Base-by-base conservation (phyloP, 306 rosid genomes). In the Vigna trinervia region DNA sequence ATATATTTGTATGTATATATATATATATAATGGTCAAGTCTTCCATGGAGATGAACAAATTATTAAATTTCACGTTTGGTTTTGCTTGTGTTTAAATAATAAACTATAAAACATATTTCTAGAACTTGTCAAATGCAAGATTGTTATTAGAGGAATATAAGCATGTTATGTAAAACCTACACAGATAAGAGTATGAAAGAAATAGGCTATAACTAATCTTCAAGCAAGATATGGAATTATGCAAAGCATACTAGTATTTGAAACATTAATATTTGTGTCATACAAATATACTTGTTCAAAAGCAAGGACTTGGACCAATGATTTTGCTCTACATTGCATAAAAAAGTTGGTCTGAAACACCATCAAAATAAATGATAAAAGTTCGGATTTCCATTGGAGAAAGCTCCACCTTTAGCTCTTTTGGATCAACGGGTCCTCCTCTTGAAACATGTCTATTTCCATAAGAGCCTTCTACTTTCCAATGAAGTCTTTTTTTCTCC, bases 381-480 rank as follows among this genome's bases (percentile, higher is more conserved):
- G 96, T 90, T 67, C 97, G 90, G 71, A 92, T 95, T 84, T 92
- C 97, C 96, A 89, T 89, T 1, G 98, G 97, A 8, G 90, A 85
- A 30, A 95, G 96, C 83, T 95, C 97, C 80, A 90, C 96, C n/a
- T 66, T 66, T 47, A 92, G 87, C 74, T 83, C 80, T 72, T 77
- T 76, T 30, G 93, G 96, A 81, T 92, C 90, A 61, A 90, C 85
- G 43, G 93, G 86, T 15, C 92, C 84, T 60, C 98, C 98, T 87
- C 97, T 90, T 45, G 54, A 74, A 63, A 81, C 85, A n/a, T 38
- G 71, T 63, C 38, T 87, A 58, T 80, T 78, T 61, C 39, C 76
- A 10, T 80, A 75, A 34, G 87, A 80, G 22, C 83, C 85, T 81
- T 84, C 96, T 43, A 82, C 90, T 78, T 92, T 90, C 98, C 98